Conservation (phyloP, 495 filamentous ascomycete genomes). For the Aspergillus heteromorphus region DNA sequence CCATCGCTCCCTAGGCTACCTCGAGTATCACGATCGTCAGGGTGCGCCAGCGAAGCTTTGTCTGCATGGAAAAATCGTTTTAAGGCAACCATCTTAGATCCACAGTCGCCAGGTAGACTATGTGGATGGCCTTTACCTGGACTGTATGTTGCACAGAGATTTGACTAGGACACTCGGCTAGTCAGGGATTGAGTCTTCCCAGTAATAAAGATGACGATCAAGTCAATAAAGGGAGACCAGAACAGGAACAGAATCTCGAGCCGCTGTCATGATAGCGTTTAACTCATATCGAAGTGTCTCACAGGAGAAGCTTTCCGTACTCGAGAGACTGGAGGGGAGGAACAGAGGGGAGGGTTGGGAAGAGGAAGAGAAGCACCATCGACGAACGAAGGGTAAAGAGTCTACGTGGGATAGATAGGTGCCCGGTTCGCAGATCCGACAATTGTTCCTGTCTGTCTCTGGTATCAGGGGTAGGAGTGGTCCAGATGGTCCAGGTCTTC, state of each 20-base stretch:
- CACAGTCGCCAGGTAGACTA: background rate
- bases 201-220: background rate
- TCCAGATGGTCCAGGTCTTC: slow-evolving; percentile 9
- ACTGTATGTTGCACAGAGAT: background rate
- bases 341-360: background rate
- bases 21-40: slow-evolving; percentile 8
- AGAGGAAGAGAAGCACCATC: background rate
- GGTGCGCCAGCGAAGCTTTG: slow-evolving; percentile 14
- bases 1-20: slow-evolving; percentile 9
- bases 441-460: slow-evolving; percentile 10
- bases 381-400: background rate
- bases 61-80: slow-evolving; percentile 35
- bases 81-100: slow-evolving; percentile 31
- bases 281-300: background rate
- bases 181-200: background rate
- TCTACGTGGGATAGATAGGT: slow-evolving; percentile 4
- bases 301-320: background rate
- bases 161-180: background rate
- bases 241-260: background rate
- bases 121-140: background rate
- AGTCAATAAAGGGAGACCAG: background rate
- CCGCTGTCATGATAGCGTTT: slow-evolving; percentile 1
- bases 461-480: slow-evolving; percentile 13
- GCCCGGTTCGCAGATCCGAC: slow-evolving; percentile 17
- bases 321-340: slow-evolving; percentile 1